phyloP scores from a whole-genome alignment of 2,329 filamentous ascomycete species.

The Blumeria hordei region DNA sequence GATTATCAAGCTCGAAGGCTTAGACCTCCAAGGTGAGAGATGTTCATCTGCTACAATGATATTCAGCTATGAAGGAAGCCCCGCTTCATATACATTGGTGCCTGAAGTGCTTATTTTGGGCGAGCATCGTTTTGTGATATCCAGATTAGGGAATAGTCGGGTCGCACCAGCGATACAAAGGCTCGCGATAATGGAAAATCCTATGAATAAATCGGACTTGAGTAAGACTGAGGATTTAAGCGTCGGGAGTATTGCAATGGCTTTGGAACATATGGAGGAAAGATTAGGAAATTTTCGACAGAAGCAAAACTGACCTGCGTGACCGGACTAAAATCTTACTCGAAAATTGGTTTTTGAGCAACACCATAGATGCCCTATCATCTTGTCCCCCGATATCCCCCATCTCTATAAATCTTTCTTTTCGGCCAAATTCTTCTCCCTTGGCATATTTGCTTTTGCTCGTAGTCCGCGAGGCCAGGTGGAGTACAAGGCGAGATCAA shows the following conservation, averaged over 20 bases:
- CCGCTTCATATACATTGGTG: conserved; percentile 4
- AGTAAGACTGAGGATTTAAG: conserved; percentile 20
- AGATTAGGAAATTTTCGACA: conserved; percentile 4
- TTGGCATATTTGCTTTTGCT: background rate
- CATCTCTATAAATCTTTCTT: background rate
- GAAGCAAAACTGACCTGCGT: conserved; percentile 7
- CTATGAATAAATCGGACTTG: conserved; percentile 1
- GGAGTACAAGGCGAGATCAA: conserved; percentile 52
- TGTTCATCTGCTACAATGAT: conserved; percentile 14
- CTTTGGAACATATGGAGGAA: conserved; percentile 28
- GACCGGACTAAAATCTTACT: conserved; percentile 1
- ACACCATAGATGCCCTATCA: background rate
- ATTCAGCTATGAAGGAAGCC: conserved; percentile 3
- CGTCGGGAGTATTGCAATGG: conserved; percentile 40
- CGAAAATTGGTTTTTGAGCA: conserved; percentile 2
- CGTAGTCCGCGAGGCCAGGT: conserved; percentile 43
- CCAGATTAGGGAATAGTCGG: conserved; percentile 6
- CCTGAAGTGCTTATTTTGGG: conserved; percentile 13
- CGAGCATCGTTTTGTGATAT: conserved; percentile 13
- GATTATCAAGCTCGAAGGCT: conserved; percentile 11
- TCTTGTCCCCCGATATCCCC: background rate
- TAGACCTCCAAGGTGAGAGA: conserved; percentile 14
- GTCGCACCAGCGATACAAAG: conserved; percentile 3
- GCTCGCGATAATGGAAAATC: conserved; percentile 8
- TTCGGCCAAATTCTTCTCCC: background rate